Conservation (phyloP, 2,329 filamentous ascomycete genomes). For the Monosporascus sp. region DNA sequence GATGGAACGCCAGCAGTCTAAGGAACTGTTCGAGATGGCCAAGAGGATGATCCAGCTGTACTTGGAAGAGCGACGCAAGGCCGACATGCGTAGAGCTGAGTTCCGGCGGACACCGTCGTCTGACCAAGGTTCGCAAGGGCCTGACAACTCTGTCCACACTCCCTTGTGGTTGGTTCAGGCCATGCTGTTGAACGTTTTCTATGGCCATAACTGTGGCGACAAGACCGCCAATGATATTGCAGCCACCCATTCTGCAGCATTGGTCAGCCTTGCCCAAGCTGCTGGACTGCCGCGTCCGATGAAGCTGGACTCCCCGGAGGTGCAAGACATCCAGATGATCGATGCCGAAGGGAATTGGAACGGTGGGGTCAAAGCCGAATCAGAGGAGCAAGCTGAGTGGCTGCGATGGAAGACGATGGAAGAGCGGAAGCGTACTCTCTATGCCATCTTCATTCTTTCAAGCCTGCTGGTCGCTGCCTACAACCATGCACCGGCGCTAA, state of each 20-base stretch:
- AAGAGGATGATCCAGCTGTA: slow-evolving; percentile 95
- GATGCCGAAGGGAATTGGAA: slow-evolving; percentile 45
- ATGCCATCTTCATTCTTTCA: slow-evolving; percentile 84
- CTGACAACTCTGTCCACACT: slow-evolving; percentile 64
- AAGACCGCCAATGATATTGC: slow-evolving; percentile 88
- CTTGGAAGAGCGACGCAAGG: slow-evolving; percentile 83
- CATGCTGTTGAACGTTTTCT: slow-evolving; percentile 94
- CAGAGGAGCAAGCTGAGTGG: slow-evolving; percentile 70
- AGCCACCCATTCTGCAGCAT: slow-evolving; percentile 81
- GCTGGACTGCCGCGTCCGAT: slow-evolving; percentile 61
- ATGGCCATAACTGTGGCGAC: slow-evolving; percentile 90
- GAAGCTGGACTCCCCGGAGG: slow-evolving; percentile 38
- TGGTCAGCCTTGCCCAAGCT: slow-evolving; percentile 85
- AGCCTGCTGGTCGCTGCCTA: slow-evolving; percentile 88
- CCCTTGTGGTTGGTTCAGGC: slow-evolving; percentile 94
- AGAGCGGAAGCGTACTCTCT: slow-evolving; percentile 89
- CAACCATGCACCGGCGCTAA: slow-evolving; percentile 84
- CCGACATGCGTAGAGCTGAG: slow-evolving; percentile 65
- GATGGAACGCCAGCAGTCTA: slow-evolving; percentile 71
- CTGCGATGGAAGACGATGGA: slow-evolving; percentile 81
- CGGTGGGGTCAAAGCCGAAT: slow-evolving; percentile 35
- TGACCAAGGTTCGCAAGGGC: slow-evolving; percentile 40
- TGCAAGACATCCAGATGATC: slow-evolving; percentile 52
- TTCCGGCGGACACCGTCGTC: slow-evolving; percentile 45
- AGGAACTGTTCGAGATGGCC: slow-evolving; percentile 83